These are phyloP conservation scores for Biscogniauxia marginata DNA, from an alignment of 2,329 filamentous ascomycete species.

Conservation along the genomic window DNA sequence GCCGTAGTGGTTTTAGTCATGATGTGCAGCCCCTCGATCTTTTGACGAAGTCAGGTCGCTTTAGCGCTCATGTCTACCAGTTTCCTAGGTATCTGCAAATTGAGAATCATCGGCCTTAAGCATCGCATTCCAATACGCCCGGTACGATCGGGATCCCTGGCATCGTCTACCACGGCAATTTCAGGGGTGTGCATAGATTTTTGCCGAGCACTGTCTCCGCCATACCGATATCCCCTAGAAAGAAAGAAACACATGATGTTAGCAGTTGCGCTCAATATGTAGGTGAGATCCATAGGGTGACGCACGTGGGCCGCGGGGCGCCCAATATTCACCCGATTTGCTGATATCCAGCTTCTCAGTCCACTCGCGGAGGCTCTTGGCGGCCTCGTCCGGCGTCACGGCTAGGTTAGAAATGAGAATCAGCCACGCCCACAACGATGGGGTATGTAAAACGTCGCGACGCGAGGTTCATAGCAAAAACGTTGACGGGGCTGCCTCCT, in stretches of 20 bases:
- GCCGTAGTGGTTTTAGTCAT: neutral
- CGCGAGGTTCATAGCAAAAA: too few species aligned
- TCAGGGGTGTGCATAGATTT: too few species aligned
- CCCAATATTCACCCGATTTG: conserved; percentile 72
- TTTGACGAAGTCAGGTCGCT: too few species aligned
- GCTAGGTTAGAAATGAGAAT: conserved; percentile 42
- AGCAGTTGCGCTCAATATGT: conserved; percentile 15
- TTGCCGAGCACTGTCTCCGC: conserved; percentile 63
- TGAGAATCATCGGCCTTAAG: neutral
- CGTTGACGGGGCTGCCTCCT: too few species aligned
- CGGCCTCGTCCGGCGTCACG: conserved; percentile 66
- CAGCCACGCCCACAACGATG: conserved; percentile 8
- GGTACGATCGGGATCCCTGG: too few species aligned
- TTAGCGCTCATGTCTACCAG: neutral
- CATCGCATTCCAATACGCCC: neutral
- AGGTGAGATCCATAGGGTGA: conserved; percentile 13
- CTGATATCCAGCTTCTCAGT: conserved; percentile 60
- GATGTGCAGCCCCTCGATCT: too few species aligned
- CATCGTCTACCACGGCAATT: conserved; percentile 67
- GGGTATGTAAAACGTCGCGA: too few species aligned
- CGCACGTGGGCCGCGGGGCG: conserved; percentile 66
- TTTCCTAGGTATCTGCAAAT: neutral
- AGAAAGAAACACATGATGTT: conserved; percentile 3
- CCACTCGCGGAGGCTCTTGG: conserved; percentile 61
- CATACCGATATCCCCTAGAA: conserved; percentile 64